Conservation (phyloP, 148 eudicot species). For the Selenicereus undatus region DNA sequence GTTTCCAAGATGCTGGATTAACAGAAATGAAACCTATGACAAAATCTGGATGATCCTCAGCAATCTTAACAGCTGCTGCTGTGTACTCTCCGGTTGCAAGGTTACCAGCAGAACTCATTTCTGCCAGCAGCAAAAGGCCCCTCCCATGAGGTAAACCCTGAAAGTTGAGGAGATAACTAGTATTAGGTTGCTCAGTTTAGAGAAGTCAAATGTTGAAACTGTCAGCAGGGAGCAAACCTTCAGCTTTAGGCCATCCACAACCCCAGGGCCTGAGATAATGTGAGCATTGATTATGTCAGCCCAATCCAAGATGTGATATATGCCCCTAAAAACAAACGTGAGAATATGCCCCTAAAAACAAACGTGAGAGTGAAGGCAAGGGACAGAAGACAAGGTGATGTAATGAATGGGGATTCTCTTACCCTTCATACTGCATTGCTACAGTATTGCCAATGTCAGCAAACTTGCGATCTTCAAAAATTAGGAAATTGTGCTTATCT, state of each 20-base stretch:
- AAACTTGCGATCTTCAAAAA: slow-evolving; percentile 94
- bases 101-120: slow-evolving; percentile 98
- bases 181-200: slow-evolving; percentile 3
- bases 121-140: slow-evolving; percentile 87
- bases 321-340: slow-evolving; percentile 48
- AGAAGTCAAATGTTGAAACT: neutral
- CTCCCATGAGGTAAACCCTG: slow-evolving; percentile 90
- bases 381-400: neutral
- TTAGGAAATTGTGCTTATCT: slow-evolving; percentile 85
- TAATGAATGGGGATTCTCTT: slow-evolving; percentile 16
- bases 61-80: slow-evolving; percentile 87
- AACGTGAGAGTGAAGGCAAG: neutral
- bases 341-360: slow-evolving; percentile 61
- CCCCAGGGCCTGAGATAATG: slow-evolving; percentile 95
- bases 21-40: slow-evolving; percentile 97
- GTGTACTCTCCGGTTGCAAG: slow-evolving; percentile 96
- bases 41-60: slow-evolving; percentile 88
- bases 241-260: slow-evolving; percentile 87
- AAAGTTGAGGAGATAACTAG: neutral
- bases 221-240: slow-evolving; percentile 44
- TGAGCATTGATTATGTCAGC: slow-evolving; percentile 96
- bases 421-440: slow-evolving; percentile 97
- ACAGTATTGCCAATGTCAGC: slow-evolving; percentile 99
- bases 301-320: slow-evolving; percentile 89
- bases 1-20: slow-evolving; percentile 92